phyloP scores from a whole-genome alignment of 805 yeast genomes.

The Grigorovia yakushimaensis region DNA sequence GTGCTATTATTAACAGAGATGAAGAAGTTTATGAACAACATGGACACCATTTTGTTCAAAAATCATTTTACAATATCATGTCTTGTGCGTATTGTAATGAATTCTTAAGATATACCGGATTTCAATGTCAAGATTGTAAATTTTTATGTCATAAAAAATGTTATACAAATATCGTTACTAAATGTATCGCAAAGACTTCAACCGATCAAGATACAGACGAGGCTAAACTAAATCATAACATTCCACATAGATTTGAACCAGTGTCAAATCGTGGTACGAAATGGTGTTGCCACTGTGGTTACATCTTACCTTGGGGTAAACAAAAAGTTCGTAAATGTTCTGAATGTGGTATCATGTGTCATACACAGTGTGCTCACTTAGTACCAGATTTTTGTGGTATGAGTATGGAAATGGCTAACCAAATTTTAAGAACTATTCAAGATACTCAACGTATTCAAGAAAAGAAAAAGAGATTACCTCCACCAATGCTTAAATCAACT shows the following conservation, averaged over 20 bases:
- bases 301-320: constrained; percentile 88
- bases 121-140: constrained; percentile 77
- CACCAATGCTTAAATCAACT: neutral
- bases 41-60: constrained; percentile 95
- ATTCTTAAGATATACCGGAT: constrained; percentile 78
- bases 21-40: constrained; percentile 84
- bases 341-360: constrained; percentile 93
- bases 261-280: constrained; percentile 87
- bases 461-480: constrained; percentile 13
- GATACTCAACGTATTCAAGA: constrained; percentile 43
- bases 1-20: constrained; percentile 92
- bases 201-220: constrained; percentile 63
- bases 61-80: constrained; percentile 92
- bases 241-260: constrained; percentile 95
- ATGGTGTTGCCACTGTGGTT: constrained; percentile 99
- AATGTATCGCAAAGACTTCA: constrained; percentile 71
- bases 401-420: constrained; percentile 94
- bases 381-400: constrained; percentile 99
- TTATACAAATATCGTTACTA: constrained; percentile 69
- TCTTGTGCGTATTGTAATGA: constrained; percentile 97
- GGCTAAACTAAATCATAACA: constrained; percentile 82
- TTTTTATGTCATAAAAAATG: constrained; percentile 76
- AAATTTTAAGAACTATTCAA: constrained; percentile 74
- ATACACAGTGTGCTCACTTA: constrained; percentile 80
- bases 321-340: constrained; percentile 87